These are phyloP conservation scores for Fusarium sp. DNA, from an alignment of 2,329 filamentous ascomycete species.

Conservation along the genomic window DNA sequence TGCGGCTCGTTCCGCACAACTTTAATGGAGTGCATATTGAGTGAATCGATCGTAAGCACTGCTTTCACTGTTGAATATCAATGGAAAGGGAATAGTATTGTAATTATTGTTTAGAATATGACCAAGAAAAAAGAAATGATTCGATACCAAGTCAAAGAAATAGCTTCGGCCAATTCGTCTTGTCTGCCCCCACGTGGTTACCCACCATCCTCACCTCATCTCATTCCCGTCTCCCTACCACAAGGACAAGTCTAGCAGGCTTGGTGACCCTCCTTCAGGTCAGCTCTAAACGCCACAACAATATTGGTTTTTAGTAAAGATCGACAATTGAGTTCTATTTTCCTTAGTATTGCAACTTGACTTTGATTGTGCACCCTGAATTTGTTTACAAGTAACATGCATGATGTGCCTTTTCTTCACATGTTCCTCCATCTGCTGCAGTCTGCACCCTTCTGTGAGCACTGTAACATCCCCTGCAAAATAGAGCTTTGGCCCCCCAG, in stretches of 20 bases:
- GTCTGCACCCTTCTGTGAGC: constrained; percentile 20
- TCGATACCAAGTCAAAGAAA: neutral
- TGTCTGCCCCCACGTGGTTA: constrained; percentile 28
- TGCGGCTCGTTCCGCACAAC: neutral
- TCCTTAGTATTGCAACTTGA: no score
- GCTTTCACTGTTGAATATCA: neutral
- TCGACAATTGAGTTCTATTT: neutral
- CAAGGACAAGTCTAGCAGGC: constrained; percentile 1
- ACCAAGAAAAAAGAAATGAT: constrained; percentile 41
- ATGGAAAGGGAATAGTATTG: neutral
- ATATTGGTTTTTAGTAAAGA: neutral
- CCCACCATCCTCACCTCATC: constrained; percentile 21
- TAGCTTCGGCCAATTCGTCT: constrained; percentile 12
- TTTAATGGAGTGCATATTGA: neutral
- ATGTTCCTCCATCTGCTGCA: neutral
- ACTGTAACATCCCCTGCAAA: constrained; percentile 21
- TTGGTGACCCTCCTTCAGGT: constrained; percentile 4
- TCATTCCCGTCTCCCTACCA: constrained; percentile 1
- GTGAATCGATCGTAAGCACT: neutral
- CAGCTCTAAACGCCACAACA: constrained; percentile 21
- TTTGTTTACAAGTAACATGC: rapidly evolving
- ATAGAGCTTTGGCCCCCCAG: constrained; percentile 27
- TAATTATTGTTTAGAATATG: neutral
- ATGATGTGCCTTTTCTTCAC: neutral
- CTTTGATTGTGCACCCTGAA: rapidly evolving